Conservation (phyloP, 75 land plant genomes). For the Larix kaempferi region DNA sequence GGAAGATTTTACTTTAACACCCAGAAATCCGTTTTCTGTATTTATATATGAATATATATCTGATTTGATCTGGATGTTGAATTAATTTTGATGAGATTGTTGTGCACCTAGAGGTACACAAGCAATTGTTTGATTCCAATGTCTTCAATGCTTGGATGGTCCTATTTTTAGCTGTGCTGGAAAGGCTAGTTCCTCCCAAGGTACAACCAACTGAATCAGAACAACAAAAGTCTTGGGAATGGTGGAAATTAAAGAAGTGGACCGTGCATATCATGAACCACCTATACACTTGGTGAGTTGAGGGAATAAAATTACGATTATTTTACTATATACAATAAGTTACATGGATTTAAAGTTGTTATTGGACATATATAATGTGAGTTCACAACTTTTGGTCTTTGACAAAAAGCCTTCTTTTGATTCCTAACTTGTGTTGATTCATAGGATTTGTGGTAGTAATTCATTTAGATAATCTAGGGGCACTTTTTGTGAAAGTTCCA, state of each 20-base stretch:
- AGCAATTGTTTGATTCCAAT: conserved; percentile 74
- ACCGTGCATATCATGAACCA: conserved; percentile 94
- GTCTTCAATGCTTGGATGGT: conserved; percentile 91
- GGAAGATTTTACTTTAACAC: conserved; percentile 13
- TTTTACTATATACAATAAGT: neutral
- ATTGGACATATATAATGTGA: neutral
- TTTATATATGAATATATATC: conserved; percentile 1
- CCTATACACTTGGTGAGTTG: conserved; percentile 69
- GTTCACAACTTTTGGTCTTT: too few species aligned
- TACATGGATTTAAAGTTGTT: neutral
- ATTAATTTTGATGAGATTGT: conserved; percentile 1
- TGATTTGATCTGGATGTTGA: conserved; percentile 2
- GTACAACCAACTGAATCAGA: conserved; percentile 97
- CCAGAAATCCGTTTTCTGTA: neutral
- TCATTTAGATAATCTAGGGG: too few species aligned
- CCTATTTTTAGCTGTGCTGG: conserved; percentile 76
- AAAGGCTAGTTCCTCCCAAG: conserved; percentile 88
- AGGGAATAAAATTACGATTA: neutral
- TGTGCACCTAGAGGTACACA: conserved; percentile 87
- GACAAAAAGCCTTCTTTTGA: too few species aligned
- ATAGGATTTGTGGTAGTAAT: too few species aligned
- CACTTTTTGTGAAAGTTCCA: neutral
- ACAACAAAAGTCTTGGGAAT: conserved; percentile 87
- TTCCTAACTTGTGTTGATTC: too few species aligned
- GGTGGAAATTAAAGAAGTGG: conserved; percentile 99